Conservation (phyloP, 1,284 basidiomycete genomes). For the Rhodotorula sp. region DNA sequence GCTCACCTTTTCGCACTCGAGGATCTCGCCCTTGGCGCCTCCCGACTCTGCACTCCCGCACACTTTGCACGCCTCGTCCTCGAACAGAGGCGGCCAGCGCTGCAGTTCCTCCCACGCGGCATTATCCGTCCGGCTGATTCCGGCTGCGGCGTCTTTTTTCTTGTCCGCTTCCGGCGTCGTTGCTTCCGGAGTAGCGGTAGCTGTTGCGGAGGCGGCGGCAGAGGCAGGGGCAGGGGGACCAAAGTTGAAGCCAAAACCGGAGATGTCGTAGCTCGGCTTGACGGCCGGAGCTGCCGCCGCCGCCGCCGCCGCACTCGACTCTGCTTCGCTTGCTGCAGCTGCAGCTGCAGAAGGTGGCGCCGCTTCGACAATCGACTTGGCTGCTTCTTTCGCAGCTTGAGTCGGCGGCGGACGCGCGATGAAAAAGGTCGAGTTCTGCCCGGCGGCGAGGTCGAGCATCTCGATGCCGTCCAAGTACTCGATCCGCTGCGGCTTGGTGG, state of each 20-base stretch:
- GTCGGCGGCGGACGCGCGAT: slow-evolving; percentile 53
- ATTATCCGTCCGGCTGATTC: slow-evolving; percentile 21
- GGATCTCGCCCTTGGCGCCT: slow-evolving; percentile 63
- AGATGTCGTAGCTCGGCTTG: slow-evolving; percentile 32
- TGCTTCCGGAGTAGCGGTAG: not conserved
- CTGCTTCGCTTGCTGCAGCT: slow-evolving; percentile 42
- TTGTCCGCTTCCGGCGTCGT: not conserved
- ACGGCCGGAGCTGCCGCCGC: slow-evolving; percentile 59
- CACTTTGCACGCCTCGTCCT: slow-evolving; percentile 66
- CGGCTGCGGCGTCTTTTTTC: slow-evolving; percentile 6
- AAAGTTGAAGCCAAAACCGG: slow-evolving; percentile 38
- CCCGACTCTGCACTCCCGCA: slow-evolving; percentile 60
- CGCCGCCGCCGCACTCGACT: slow-evolving; percentile 46
- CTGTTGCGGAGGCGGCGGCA: not conserved
- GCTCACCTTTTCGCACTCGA: slow-evolving; percentile 82
- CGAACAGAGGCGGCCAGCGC: slow-evolving; percentile 69
- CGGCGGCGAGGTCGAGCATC: slow-evolving; percentile 74
- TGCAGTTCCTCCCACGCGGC: slow-evolving; percentile 57
- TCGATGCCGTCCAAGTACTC: slow-evolving; percentile 69
- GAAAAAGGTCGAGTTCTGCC: slow-evolving; percentile 80
- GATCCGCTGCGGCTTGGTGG: slow-evolving; percentile 76
- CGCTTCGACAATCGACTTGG: slow-evolving; percentile 10
- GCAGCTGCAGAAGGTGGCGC: not conserved
- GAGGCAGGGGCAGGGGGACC: slow-evolving; percentile 5
- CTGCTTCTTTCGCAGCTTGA: slow-evolving; percentile 18